phyloP scores from a whole-genome alignment of 2,329 filamentous ascomycete species.

The Trichoderma sp. region DNA sequence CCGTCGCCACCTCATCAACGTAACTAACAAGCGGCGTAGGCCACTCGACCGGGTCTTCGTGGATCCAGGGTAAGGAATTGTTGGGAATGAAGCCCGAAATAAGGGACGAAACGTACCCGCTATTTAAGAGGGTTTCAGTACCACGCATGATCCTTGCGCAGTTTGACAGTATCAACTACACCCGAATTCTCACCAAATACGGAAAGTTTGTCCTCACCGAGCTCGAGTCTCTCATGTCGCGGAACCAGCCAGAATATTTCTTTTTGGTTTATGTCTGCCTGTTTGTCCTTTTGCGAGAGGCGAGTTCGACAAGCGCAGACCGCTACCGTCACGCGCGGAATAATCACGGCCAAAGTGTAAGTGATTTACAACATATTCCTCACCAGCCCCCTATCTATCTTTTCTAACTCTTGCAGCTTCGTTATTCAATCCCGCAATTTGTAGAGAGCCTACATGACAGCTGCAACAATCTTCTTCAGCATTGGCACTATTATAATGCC shows the following conservation, averaged over 20 bases:
- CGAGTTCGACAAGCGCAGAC: slow-evolving; percentile 41
- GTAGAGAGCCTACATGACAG: slow-evolving; percentile 46
- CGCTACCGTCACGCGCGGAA: slow-evolving; percentile 43
- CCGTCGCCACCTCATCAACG: neutral
- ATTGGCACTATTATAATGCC: slow-evolving; percentile 53
- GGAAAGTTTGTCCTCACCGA: slow-evolving; percentile 35
- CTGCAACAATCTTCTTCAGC: slow-evolving; percentile 45
- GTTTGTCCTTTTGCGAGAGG: slow-evolving; percentile 45
- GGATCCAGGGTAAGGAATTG: slow-evolving; percentile 40
- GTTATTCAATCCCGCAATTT: slow-evolving; percentile 41
- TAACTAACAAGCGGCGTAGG: slow-evolving; percentile 31
- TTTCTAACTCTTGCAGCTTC: slow-evolving; percentile 26
- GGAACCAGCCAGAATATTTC: slow-evolving; percentile 32
- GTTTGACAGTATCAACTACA: slow-evolving; percentile 43
- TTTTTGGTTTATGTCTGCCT: slow-evolving; percentile 38
- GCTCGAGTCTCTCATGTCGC: slow-evolving; percentile 37
- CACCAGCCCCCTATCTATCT: neutral
- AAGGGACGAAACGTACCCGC: slow-evolving; percentile 38
- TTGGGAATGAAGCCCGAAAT: slow-evolving; percentile 40
- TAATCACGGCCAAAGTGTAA: slow-evolving; percentile 32
- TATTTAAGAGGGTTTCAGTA: slow-evolving; percentile 38
- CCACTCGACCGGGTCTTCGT: slow-evolving; percentile 45
- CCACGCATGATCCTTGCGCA: slow-evolving; percentile 48
- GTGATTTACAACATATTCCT: neutral
- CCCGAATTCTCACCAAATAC: slow-evolving; percentile 36